Evolutionary conservation across 305 asterid species (phyloP).

Genomic region (Solanum hybrid): DNA sequence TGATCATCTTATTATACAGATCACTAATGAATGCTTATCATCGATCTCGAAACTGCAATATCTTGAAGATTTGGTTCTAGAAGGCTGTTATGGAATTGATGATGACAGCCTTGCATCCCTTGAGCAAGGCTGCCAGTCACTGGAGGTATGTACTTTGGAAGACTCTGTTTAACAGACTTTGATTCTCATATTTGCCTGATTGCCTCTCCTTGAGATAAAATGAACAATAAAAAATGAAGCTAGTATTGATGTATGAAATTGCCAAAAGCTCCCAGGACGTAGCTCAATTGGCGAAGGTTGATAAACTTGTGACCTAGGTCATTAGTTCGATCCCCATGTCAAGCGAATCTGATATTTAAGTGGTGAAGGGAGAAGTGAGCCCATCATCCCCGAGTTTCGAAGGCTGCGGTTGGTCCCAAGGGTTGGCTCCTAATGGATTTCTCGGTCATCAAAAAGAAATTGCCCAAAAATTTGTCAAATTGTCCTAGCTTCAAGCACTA

Average conservation of each 20-base stretch:
- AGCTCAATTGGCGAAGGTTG: neutral
- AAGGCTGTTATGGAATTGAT: conserved; percentile 81
- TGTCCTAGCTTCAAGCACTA: neutral
- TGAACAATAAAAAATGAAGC: neutral
- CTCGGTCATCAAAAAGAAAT: neutral
- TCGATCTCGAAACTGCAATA: conserved; percentile 55
- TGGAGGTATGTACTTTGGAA: conserved; percentile 43
- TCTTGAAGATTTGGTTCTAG: conserved; percentile 67
- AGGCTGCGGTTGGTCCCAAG: neutral
- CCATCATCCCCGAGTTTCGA: neutral
- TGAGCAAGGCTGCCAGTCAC: conserved; percentile 58
- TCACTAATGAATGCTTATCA: conserved; percentile 54
- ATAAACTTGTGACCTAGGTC: neutral
- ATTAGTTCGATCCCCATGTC: neutral
- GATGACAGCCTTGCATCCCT: conserved; percentile 62
- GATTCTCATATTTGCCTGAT: neutral
- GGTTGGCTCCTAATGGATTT: neutral
- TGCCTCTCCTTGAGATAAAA: neutral
- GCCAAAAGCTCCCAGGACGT: neutral
- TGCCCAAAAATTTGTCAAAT: neutral
- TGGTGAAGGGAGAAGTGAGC: neutral
- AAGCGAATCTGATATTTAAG: neutral
- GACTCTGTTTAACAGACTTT: neutral
- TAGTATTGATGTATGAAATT: neutral
- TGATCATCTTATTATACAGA: conserved; percentile 26